Evolutionary conservation across 257 asterid species (phyloP), one percentile per base, ranked within the genome.

Genomic region (Ilex asprella): DNA sequence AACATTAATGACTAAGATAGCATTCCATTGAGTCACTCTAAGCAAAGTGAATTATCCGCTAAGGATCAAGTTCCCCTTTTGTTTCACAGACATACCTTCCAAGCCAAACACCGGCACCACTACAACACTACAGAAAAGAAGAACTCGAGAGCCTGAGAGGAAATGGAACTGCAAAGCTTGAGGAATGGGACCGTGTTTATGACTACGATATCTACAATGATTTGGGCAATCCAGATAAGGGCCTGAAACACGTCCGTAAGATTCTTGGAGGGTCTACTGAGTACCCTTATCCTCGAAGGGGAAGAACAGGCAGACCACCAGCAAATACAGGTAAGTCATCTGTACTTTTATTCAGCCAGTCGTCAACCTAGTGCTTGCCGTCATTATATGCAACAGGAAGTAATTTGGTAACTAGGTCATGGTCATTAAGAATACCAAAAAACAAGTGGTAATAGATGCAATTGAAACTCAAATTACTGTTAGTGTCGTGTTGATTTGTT

Each of bases 241-340:
- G 64, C 46, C 1, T 15, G 2, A 50, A 71, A 2, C 49, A 21
- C 39, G 75, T 57, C 2, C 79, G 83, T 8, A 73, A 69, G 2
- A 57, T 71, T 14, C 67, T 74, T 1, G 83, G 83, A 56, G 83
- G 83, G 55, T 60, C 76, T 3, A 9, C 70, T 2, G 66, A 71
- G 39, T 78, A 76, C 61, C 86, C 86, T 16, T 80, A 80, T 60
- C 96, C 96, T 46, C 92, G 95, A 0, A 77, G 96, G 70, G 96
- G 95, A 16, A 82, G 86, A 64, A 88, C 96, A 0, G 88, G 92
- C 41, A 54, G 95, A 5, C 67, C 84, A 54, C 82, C 87, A 29
- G 65, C 95, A 29, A 71, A 55, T 30, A 71, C 79, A 63, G 90
- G 95, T 82, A 10, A 46, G 39, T 6, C 27, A 21, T 21, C 27